Evolutionary conservation across 2,329 filamentous ascomycete species (phyloP), one percentile per base, ranked within the genome.

Genomic region (Botrytis paeoniae): DNA sequence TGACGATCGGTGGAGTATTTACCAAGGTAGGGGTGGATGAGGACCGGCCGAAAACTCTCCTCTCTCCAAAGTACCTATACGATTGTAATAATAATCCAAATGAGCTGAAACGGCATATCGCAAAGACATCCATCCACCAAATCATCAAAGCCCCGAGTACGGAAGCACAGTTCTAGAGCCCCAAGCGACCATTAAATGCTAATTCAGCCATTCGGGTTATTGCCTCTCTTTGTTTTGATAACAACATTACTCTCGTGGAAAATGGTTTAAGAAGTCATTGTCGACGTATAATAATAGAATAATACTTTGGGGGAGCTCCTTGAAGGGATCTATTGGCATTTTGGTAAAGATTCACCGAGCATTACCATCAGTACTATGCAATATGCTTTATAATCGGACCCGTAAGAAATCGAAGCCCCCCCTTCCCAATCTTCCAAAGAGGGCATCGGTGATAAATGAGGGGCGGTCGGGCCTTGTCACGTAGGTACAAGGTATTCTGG

Each of bases 101-200:
- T 35, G 60, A 62, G 37, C 25, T 62, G 18, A 29, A 64, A 48
- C n/a, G 41, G 29, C 41, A 35, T 16, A 22, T 48, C 41, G 32
- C 41, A 29, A 64, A 48, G 12, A n/a, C 32, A 35, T 51, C 12
- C 25, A 48, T 57, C n/a, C n/a, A 18, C 32, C 51, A 57, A 57
- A 54, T 39, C 32, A 39, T 66, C 64, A 54, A 41, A 41, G 64
- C 64, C 64, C 64, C 64, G 64, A 68, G 64, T 68, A 68, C 35
- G 45, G 16, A 51, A 54, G 64, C 39, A 29, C 35, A 10, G 51
- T 48, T 54, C 64, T 68, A 68, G 64, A 68, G 45, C 64, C 51
- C 51, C 64, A 68, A 39, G 48, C 35, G 48, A 57, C 35, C 48
- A 39, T 54, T 18, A 9, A 37, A 54, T 68, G 64, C 35, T 32